Evolutionary conservation across 2,329 filamentous ascomycete genomes (phyloP).

Genomic region (Pyrenophora tritici-repentis): DNA sequence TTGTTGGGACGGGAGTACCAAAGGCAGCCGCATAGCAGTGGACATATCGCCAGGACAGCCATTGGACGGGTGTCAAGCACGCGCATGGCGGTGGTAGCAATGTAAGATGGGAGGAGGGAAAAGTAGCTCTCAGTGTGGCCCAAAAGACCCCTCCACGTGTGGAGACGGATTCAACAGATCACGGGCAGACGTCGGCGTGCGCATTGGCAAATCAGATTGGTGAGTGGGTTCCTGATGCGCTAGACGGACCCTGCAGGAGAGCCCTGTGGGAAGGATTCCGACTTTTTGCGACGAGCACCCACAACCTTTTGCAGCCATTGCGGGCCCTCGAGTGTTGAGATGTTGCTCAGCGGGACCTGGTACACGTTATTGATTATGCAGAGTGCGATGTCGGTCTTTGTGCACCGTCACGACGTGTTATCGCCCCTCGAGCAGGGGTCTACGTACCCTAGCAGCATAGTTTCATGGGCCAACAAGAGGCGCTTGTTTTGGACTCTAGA

Average conservation of each 20-base stretch:
- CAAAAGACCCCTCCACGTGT: slow-evolving; percentile 8
- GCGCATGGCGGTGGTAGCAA: not conserved
- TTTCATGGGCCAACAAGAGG: not conserved
- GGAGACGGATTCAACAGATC: slow-evolving; percentile 8
- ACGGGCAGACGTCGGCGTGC: slow-evolving; percentile 9
- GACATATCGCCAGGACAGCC: not conserved
- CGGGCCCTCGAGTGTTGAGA: not conserved
- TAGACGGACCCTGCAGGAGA: slow-evolving; percentile 22
- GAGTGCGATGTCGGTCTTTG: not conserved
- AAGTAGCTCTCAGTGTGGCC: not conserved
- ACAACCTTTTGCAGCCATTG: slow-evolving; percentile 15
- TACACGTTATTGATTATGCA: not conserved
- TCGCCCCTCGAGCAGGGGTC: slow-evolving; percentile 1
- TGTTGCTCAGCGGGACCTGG: not conserved
- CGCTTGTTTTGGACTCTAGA: slow-evolving; percentile 17
- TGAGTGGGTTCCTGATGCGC: slow-evolving; percentile 14
- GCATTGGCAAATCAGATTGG: slow-evolving; percentile 10
- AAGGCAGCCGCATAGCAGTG: not conserved
- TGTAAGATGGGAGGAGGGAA: not conserved
- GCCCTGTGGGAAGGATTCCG: slow-evolving; percentile 9
- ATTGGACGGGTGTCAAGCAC: not conserved
- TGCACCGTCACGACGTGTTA: not conserved
- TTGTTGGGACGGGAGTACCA: not conserved
- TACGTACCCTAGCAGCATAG: slow-evolving; percentile 13
- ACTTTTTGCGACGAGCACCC: slow-evolving; percentile 14